These are phyloP conservation scores for Venturia nashicola DNA, from an alignment of 2,329 filamentous ascomycete species.

Conservation along the genomic window DNA sequence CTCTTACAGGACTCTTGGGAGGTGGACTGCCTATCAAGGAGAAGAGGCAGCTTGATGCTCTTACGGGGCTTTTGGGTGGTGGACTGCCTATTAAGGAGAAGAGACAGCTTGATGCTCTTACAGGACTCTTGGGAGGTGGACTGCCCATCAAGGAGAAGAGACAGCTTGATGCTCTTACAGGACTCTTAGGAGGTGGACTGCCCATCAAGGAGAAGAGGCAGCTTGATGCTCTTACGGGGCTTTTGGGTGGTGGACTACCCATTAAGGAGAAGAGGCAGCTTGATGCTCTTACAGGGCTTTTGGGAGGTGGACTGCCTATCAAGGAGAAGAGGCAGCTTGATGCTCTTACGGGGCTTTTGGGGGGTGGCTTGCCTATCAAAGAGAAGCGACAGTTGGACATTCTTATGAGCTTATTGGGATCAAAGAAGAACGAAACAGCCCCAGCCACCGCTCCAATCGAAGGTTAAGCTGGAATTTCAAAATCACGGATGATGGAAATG, in stretches of 20 bases:
- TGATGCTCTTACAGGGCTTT: background rate
- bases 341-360: background rate
- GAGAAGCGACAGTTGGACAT: background rate
- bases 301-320: background rate
- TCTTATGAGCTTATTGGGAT: background rate
- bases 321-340: background rate
- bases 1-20: background rate
- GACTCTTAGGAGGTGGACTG: background rate
- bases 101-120: background rate
- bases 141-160: background rate
- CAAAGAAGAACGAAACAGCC: background rate
- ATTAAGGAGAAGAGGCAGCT: background rate
- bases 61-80: background rate
- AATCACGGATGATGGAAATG: no score
- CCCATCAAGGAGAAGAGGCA: background rate
- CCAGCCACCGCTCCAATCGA: no score
- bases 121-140: background rate
- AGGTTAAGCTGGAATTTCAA: no score
- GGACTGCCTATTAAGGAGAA: background rate
- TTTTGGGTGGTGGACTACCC: background rate
- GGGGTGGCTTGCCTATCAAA: background rate
- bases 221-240: background rate
- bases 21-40: background rate
- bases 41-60: background rate
- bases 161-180: background rate